Base-by-base conservation (phyloP, 768 basidiomycete species). In the Tulasnella sp. region DNA sequence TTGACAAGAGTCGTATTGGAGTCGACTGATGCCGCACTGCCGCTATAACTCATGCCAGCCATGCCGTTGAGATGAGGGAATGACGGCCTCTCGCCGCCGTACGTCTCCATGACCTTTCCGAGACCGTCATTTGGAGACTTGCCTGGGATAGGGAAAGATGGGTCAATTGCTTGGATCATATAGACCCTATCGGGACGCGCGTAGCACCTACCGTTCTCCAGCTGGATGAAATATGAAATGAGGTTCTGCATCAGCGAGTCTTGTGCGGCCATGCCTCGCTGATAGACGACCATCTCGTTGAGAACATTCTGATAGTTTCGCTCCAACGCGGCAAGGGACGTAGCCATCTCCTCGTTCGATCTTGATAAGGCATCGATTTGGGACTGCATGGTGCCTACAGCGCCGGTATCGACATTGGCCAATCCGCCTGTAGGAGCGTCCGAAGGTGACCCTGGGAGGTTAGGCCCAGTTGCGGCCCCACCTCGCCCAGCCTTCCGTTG, bases 241-340 rank as follows among this genome's bases (percentile, higher is more conserved):
- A 96, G 84, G 82, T 89, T 91, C 85, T 94, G 92, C 90, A 94
- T 92, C 77, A 95, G 84, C 58, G 90, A 90, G 82, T 97, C 95
- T 87, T 95, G 94, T 85, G 94, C 92, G 42, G 92, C 93, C 90
- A 92, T 90, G 82, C 90, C 90, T 80, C 89, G 86, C 85, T 93
- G 92, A 84, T 92, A 92, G 82, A 88, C 88, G 83, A 92, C 91
- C 88, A 93, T 90, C 85, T 93, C 92, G 81, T 88, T 87, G 44
- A 93, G 89, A 73, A 92, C 90, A 79, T 89, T 90, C 84, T 91
- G 89, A 84, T 93, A 92, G 82, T 90, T 90, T 76, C 86, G 86
- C 83, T 92, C 91, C 19, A 93, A 86, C 74, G 87, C 89, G 36
- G 88, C 88, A 80, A 92, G 86, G 74, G 90, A 90, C 3, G 86